Evolutionary conservation across 2,329 filamentous ascomycete species (phyloP).

Genomic region (Penicillium sp.): DNA sequence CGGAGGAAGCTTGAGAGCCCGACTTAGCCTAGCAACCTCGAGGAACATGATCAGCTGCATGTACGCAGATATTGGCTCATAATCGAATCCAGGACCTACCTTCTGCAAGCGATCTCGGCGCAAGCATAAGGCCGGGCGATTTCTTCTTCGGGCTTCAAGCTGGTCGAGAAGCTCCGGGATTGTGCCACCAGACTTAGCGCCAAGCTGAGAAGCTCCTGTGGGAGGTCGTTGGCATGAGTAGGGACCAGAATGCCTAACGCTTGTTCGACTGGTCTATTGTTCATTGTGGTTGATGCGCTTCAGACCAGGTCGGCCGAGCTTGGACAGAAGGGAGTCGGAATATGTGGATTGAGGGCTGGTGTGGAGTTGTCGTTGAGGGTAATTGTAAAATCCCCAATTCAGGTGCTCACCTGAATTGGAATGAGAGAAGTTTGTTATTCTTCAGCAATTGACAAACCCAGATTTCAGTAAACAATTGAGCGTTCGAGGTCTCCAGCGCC

Average conservation of each 20-base stretch:
- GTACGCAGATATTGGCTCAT: not conserved
- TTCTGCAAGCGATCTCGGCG: conserved; percentile 83
- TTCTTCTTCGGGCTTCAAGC: conserved; percentile 80
- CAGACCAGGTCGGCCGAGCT: not conserved
- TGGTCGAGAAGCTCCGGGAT: conserved; percentile 72
- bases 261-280: conserved; percentile 66
- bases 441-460: too few species aligned
- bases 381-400: too few species aligned
- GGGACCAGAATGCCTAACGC: conserved; percentile 72
- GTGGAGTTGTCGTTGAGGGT: not conserved
- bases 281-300: conserved; percentile 54
- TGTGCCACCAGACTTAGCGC: conserved; percentile 73
- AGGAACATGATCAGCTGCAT: not conserved
- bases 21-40: conserved; percentile 63
- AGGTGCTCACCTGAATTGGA: too few species aligned
- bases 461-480: too few species aligned
- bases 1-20: conserved; percentile 69
- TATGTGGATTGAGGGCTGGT: not conserved
- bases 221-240: conserved; percentile 65
- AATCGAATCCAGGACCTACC: conserved; percentile 48
- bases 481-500: too few species aligned
- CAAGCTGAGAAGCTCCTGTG: conserved; percentile 66
- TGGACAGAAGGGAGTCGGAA: not conserved
- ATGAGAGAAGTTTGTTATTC: too few species aligned
- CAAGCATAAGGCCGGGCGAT: conserved; percentile 81